Evolutionary conservation across 352 stramenopile genomes (phyloP).

Genomic region (Globisporangium cederbergense): DNA sequence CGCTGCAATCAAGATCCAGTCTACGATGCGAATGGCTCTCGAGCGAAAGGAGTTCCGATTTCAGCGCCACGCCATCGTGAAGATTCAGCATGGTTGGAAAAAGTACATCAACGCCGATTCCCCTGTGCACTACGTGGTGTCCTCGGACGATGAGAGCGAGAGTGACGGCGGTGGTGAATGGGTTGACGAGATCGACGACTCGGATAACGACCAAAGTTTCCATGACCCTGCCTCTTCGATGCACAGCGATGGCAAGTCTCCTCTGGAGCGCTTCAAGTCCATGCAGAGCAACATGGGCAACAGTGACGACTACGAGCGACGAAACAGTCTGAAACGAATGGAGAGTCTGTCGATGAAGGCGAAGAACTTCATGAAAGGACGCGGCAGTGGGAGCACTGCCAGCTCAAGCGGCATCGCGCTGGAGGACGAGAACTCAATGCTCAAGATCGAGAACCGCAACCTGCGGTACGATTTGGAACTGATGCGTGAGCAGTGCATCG

Average conservation of each 20-base stretch:
- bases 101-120: constrained; percentile 41
- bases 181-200: constrained; percentile 43
- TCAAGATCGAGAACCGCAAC: constrained; percentile 87
- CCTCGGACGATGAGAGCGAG: constrained; percentile 37
- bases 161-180: constrained; percentile 40
- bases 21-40: constrained; percentile 73
- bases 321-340: constrained; percentile 63
- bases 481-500: constrained; percentile 87
- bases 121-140: constrained; percentile 26
- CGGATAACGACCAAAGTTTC: constrained; percentile 52
- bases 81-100: constrained; percentile 69
- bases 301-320: constrained; percentile 26
- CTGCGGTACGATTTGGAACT: constrained; percentile 86
- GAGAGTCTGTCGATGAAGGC: constrained; percentile 66
- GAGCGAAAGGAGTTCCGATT: constrained; percentile 72
- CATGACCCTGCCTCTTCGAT: constrained; percentile 26
- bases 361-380: constrained; percentile 66
- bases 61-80: constrained; percentile 61
- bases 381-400: constrained; percentile 49
- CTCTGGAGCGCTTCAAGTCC: constrained; percentile 63
- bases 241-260: constrained; percentile 33
- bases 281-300: constrained; percentile 46
- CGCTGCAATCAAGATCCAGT: constrained; percentile 76
- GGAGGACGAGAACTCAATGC: constrained; percentile 85
- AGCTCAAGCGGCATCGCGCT: constrained; percentile 66